Base-by-base conservation (phyloP, 352 stramenopile species). In the Phytophthora crassamura region DNA sequence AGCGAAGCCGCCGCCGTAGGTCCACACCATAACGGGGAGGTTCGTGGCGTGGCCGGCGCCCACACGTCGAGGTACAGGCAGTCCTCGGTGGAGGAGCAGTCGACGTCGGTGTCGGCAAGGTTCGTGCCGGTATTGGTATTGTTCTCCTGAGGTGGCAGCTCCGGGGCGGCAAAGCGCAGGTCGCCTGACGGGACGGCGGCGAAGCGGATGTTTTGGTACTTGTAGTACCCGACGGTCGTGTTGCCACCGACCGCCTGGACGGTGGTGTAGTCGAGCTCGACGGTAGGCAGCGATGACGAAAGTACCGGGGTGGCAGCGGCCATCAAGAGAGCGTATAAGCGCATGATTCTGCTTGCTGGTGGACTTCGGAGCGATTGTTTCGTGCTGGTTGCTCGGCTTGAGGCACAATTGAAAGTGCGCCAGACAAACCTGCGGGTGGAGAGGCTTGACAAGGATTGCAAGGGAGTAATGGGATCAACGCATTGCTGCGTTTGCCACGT, bases 51-150 rank as follows among this genome's bases (percentile, higher is more conserved):
- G n/a, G 51, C 55, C 6, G 60, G 61, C 3, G 61, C 50, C 38
- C 58, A 75, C 18, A 75, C 67, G 16, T 75, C 66, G 20, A 75
- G 55, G 36, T 61, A 72, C 11, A 75, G 56, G 25, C 67, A 75
- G 50, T 75, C 61, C 32, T 75, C 67, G 1, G 55, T 59, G 8
- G 58, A 59, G 4, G 47, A 42, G 39, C 58, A 66, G 22, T 18
- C 47, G 7, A 66, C 58, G 43, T 71, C 58, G 38, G 70, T 43
- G 18, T 67, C 58, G 8, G 50, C 43, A 4, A 78, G 46, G 48
- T 72, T 78, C 2, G 45, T 50, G n/a, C 51, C 46, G 18, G 49
- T 63, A 34, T 63, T 71, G 33, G 48, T 54, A 42, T 57, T 54
- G 18, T 54, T 71, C 33, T 65, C 57, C 18, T 48, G 34, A 8